phyloP scores from a whole-genome alignment of 73 alveolate genomes.

The Uronychia setigera region DNA sequence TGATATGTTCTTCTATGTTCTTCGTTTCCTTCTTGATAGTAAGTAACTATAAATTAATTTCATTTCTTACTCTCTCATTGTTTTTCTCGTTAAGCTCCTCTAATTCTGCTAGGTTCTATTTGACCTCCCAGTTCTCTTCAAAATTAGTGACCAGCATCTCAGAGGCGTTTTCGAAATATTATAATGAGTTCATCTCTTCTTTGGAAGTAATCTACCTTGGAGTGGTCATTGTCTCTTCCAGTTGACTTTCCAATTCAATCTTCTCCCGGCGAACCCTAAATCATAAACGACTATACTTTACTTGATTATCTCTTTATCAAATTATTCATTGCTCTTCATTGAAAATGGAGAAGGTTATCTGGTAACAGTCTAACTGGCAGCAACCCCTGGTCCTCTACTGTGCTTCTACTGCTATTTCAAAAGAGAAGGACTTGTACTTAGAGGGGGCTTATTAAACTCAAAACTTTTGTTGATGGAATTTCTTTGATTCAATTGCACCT shows the following conservation, averaged over 20 bases:
- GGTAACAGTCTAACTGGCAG: too few species aligned
- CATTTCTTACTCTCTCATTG: conserved; percentile 1
- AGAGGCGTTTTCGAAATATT: conserved; percentile 1
- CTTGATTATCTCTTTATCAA: neutral
- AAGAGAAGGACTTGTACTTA: too few species aligned
- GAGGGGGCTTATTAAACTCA: too few species aligned
- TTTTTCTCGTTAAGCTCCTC: conserved; percentile 23
- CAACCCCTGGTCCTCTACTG: too few species aligned
- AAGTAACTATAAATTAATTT: neutral
- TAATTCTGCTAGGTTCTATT: conserved; percentile 25
- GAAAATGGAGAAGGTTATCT: too few species aligned
- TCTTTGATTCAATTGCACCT: conserved; percentile 61
- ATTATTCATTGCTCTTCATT: neutral
- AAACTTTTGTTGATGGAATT: too few species aligned
- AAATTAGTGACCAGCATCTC: neutral
- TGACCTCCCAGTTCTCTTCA: conserved; percentile 39
- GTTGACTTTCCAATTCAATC: neutral
- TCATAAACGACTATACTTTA: neutral
- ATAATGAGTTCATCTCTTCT: too few species aligned
- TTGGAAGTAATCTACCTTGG: too few species aligned
- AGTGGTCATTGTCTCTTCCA: neutral
- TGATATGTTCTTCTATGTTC: neutral
- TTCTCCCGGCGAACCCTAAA: neutral
- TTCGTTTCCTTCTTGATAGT: neutral
- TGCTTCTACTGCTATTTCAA: too few species aligned